Evolutionary conservation across 2,329 filamentous ascomycete genomes (phyloP).

Genomic region (Herpotrichia juniperi): DNA sequence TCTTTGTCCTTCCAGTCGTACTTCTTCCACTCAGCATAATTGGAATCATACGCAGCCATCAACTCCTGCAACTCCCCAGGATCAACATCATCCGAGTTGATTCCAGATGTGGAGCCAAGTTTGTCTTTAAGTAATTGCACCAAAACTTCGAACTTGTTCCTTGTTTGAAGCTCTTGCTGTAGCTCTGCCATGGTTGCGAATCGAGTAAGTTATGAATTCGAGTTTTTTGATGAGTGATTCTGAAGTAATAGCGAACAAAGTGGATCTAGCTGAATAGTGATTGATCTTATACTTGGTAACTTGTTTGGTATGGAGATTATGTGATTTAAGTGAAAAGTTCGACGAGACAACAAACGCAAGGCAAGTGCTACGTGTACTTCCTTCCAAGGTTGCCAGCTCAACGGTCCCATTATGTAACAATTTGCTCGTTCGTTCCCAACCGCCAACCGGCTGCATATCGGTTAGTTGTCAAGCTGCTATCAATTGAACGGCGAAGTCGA

Average conservation of each 20-base stretch:
- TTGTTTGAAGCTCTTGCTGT: not conserved
- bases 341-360: not conserved
- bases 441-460: not conserved
- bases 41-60: conserved; percentile 77
- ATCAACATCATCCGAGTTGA: conserved; percentile 82
- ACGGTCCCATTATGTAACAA: not conserved
- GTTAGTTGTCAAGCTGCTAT: not conserved
- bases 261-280: no score
- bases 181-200: not conserved
- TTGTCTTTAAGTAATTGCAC: conserved; percentile 74
- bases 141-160: conserved; percentile 67
- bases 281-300: no score
- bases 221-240: no score
- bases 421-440: not conserved
- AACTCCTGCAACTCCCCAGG: conserved; percentile 71
- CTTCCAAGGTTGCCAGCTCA: not conserved
- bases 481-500: not conserved
- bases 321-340: not conserved
- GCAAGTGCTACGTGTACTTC: not conserved
- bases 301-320: not conserved
- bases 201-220: not conserved
- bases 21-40: conserved; percentile 71
- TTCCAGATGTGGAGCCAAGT: conserved; percentile 79
- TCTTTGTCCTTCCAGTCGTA: conserved; percentile 77
- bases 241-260: no score